Evolutionary conservation across 805 yeast species (phyloP), one percentile per base, ranked within the genome.

Genomic region (Maudiozyma bulderi): DNA sequence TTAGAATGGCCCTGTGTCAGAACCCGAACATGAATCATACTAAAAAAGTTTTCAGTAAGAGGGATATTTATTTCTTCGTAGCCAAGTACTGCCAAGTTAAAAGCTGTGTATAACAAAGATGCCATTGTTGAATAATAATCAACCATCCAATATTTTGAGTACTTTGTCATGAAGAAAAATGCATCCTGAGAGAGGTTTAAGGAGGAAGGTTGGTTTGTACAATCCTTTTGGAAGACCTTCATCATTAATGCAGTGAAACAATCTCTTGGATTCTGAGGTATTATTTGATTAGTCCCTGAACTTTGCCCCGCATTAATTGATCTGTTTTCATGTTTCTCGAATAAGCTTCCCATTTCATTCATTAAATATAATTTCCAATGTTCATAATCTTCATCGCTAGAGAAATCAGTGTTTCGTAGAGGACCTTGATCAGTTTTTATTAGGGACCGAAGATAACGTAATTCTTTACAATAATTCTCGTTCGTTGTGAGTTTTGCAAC

Each of bases 121-220:
- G 80, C 75, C 45, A 76, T 65, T 0, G 86, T 70, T 0, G 79
- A 67, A 6, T 61, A 62, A 50, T 73, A 55, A 40, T 60, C 75
- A 5, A 83, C 61, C 50, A 84, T 67, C 93, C 93, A 85, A 47
- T 76, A 69, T 40, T 68, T 71, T 6, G 78, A 67, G 47, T 78
- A 75, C 13, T 70, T 61, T 1, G 59, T 62, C 3, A 83, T 56
- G 10, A 83, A 60, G 43, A 69, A 71, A 7, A 65, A 60, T 0
- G 77, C 68, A 14, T 70, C 60, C 51, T 75, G 76, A 1, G 80
- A 66, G n/a, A 75, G 53, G 10, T 44, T 51, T n/a, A 57, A 43
- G 5, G 52, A 43, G 9, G 43, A 48, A n/a, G 34, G 31, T 31
- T 48, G 49, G n/a, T 43, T 33, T 2, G 40, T 30, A 26, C 51